These are phyloP conservation scores for Knoxia roxburghii DNA, from an alignment of 257 asterid species.

Conservation along the genomic window DNA sequence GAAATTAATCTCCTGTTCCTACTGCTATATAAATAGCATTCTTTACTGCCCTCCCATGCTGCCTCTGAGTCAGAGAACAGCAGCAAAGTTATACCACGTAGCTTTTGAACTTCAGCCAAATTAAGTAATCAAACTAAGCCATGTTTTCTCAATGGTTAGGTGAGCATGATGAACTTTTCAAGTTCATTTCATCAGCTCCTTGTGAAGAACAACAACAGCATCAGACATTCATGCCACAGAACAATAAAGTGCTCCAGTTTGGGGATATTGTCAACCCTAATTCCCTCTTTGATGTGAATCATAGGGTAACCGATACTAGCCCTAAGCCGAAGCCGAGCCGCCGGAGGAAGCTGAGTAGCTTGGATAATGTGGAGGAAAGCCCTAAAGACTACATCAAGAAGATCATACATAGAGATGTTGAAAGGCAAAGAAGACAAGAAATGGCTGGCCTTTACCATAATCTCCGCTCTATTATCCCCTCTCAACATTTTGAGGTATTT, in stretches of 20 bases:
- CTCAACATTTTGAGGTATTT: conserved; percentile 22
- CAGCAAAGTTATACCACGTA: too few species aligned
- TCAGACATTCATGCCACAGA: not conserved
- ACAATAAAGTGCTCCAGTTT: not conserved
- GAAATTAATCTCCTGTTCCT: too few species aligned
- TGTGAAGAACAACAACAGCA: not conserved
- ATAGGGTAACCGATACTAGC: not conserved
- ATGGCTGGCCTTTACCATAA: conserved; percentile 23
- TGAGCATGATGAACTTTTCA: conserved; percentile 18
- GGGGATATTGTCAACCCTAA: not conserved
- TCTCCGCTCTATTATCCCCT: conserved; percentile 27
- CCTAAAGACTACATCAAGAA: conserved; percentile 12
- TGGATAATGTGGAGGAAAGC: conserved; percentile 2
- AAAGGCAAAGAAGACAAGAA: conserved; percentile 33
- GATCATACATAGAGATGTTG: conserved; percentile 27
- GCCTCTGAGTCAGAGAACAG: not conserved
- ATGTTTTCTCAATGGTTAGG: conserved; percentile 20
- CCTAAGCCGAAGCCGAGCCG: not conserved
- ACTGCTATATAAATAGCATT: not conserved
- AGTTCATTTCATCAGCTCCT: conserved; percentile 6
- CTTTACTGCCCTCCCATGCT: not conserved
- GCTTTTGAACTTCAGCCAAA: too few species aligned
- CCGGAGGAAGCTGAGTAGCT: not conserved
- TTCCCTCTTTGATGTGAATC: not conserved
- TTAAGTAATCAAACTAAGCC: not conserved